Evolutionary conservation across 768 basidiomycete genomes (phyloP).

Genomic region (Pulveroboletus sp.): DNA sequence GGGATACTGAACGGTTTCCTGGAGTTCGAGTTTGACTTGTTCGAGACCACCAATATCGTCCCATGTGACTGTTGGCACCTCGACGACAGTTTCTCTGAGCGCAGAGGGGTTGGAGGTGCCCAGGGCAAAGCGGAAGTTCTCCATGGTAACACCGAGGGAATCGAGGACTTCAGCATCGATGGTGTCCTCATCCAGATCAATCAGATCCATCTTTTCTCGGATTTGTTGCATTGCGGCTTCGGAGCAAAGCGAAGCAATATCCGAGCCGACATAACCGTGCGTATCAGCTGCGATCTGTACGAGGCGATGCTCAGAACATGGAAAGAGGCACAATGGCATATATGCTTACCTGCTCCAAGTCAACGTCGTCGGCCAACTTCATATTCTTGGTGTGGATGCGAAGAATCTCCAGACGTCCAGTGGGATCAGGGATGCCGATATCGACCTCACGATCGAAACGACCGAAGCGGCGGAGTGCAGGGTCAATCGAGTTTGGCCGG

Average conservation of each 20-base stretch:
- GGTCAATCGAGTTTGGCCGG: slow-evolving; percentile 98
- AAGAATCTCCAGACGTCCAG: slow-evolving; percentile 97
- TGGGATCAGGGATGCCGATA: slow-evolving; percentile 98
- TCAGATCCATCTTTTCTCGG: slow-evolving; percentile 99
- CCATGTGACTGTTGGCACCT: slow-evolving; percentile 98
- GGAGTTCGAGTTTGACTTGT: slow-evolving; percentile 98
- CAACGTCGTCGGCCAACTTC: slow-evolving; percentile 96
- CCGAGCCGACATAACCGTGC: slow-evolving; percentile 98
- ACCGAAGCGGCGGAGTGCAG: slow-evolving; percentile 97
- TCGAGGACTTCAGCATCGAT: slow-evolving; percentile 99
- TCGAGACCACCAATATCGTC: slow-evolving; percentile 99
- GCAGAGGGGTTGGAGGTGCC: slow-evolving; percentile 98
- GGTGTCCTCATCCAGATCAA: slow-evolving; percentile 95
- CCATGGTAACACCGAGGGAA: slow-evolving; percentile 98
- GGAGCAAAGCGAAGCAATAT: slow-evolving; percentile 95
- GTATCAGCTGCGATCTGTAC: slow-evolving; percentile 94
- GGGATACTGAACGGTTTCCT: slow-evolving; percentile 99
- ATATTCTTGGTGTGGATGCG: slow-evolving; percentile 99
- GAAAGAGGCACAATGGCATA: background rate
- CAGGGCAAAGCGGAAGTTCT: slow-evolving; percentile 99
- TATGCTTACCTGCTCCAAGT: slow-evolving; percentile 78
- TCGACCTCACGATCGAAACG: slow-evolving; percentile 99
- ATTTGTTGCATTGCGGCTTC: slow-evolving; percentile 99
- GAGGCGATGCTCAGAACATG: slow-evolving; percentile 4
- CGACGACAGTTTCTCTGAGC: slow-evolving; percentile 98